Evolutionary conservation across 345 rosid genomes (phyloP), one percentile per base, ranked within the genome.

Genomic region (Adansonia digitata): DNA sequence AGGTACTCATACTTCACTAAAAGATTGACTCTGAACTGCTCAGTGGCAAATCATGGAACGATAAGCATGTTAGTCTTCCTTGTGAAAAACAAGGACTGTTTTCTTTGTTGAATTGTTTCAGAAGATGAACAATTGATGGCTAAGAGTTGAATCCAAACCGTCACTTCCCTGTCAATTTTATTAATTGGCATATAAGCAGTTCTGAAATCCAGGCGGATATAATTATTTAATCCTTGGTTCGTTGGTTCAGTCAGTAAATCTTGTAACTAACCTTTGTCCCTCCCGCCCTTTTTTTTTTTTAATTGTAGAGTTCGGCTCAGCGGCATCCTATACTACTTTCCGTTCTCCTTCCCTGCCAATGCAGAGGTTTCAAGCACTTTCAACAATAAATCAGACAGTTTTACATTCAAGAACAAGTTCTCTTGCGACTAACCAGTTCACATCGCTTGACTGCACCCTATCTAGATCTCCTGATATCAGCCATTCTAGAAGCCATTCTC

Each of bases 281-380:
- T 59, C 20, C n/a, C n/a, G n/a, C n/a, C n/a, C 12, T 67, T 22
- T 12, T 31, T 49, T 53, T 13, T 53, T 34, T 46, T 2, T 60
- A 64, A 51, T 77, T 73, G 74, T 87, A 90, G 92, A 82, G 52
- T 57, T 34, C 26, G 81, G 79, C 63, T 82, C 91, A 2, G 68
- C 75, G 75, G 71, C 85, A 56, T 81, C 94, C 9, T 71, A 73
- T 73, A 69, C 87, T 43, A 76, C 81, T 68, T 82, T 79, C 78
- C 74, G 75, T 37, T 85, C 94, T 63, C 43, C 88, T 66, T 82
- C 94, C 79, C 79, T 88, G 34, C 85, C 84, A 10, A 68, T 71
- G 67, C 96, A 89, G 86, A 84, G 88, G 69, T 78, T 78, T 75
- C 89, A 90, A 69, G 93, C 97, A 56, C 93, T 90, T 76, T 82